phyloP scores from a whole-genome alignment of 2,329 filamentous ascomycete species.

The Amylocarpus encephaloides region DNA sequence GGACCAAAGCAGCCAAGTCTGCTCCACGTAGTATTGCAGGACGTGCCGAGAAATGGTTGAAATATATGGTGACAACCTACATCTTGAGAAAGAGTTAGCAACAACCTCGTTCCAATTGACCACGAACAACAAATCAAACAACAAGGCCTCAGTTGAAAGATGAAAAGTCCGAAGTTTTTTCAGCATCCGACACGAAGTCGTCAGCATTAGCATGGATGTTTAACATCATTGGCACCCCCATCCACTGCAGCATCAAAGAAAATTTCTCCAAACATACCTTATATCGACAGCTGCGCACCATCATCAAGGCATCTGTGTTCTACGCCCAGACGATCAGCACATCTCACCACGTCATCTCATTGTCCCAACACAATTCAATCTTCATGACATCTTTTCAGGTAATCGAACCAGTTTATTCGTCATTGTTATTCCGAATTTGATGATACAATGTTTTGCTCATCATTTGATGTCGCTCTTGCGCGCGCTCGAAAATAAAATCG shows the following conservation, averaged over 20 bases:
- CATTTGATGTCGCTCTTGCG: slow-evolving; percentile 19
- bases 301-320: slow-evolving; percentile 3
- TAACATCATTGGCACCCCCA: slow-evolving; percentile 55
- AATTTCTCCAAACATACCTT: slow-evolving; percentile 6
- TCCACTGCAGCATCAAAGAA: slow-evolving; percentile 2
- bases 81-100: too few species aligned
- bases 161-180: slow-evolving; percentile 69
- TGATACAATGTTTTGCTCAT: slow-evolving; percentile 40
- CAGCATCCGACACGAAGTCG: slow-evolving; percentile 49
- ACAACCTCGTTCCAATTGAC: too few species aligned
- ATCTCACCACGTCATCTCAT: not conserved
- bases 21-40: too few species aligned
- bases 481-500: not conserved
- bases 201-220: slow-evolving; percentile 78
- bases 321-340: not conserved
- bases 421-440: slow-evolving; percentile 37
- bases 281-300: slow-evolving; percentile 7
- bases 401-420: slow-evolving; percentile 35
- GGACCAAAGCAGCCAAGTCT: too few species aligned
- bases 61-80: too few species aligned
- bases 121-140: not conserved
- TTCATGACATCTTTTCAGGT: slow-evolving; percentile 26
- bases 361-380: not conserved
- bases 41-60: too few species aligned
- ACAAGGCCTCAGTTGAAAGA: slow-evolving; percentile 66